Conservation (phyloP, 164 flowering plant genomes). For the Vitis labrusca region DNA sequence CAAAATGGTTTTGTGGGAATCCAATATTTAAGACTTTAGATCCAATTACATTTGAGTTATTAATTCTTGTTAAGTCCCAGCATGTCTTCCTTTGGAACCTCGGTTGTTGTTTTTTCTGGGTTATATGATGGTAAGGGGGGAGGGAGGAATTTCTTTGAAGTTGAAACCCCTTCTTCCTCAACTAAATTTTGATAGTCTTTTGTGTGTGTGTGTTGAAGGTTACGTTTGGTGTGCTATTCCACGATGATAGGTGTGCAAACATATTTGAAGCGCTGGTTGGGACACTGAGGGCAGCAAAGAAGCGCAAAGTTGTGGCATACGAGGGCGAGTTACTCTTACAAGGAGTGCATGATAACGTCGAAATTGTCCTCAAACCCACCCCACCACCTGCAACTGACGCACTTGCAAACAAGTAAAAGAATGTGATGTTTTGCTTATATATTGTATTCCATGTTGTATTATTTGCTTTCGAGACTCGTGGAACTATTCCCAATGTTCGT, state of each 20-base stretch:
- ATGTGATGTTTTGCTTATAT: not conserved
- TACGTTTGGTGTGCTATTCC: conserved; percentile 83
- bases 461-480: too few relatives aligned
- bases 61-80: too few relatives aligned
- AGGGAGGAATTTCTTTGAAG: too few relatives aligned
- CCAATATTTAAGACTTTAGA: too few relatives aligned
- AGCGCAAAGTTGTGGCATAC: conserved; percentile 64
- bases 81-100: too few relatives aligned
- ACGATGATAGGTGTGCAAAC: conserved; percentile 91
- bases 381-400: conserved; percentile 21
- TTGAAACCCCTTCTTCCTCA: not conserved
- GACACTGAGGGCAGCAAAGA: conserved; percentile 94
- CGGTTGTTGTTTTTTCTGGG: not conserved
- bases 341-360: conserved; percentile 96
- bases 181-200: not conserved
- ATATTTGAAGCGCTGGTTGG: conserved; percentile 98
- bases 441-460: too few relatives aligned
- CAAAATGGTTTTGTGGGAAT: too few relatives aligned
- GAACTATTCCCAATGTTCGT: too few relatives aligned
- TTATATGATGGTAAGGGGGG: not conserved
- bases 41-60: too few relatives aligned
- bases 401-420: not conserved
- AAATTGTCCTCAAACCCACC: conserved; percentile 63
- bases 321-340: conserved; percentile 89
- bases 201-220: conserved; percentile 46